Conservation (phyloP, 352 stramenopile species). For the Pythium rhizo-oryzae region DNA sequence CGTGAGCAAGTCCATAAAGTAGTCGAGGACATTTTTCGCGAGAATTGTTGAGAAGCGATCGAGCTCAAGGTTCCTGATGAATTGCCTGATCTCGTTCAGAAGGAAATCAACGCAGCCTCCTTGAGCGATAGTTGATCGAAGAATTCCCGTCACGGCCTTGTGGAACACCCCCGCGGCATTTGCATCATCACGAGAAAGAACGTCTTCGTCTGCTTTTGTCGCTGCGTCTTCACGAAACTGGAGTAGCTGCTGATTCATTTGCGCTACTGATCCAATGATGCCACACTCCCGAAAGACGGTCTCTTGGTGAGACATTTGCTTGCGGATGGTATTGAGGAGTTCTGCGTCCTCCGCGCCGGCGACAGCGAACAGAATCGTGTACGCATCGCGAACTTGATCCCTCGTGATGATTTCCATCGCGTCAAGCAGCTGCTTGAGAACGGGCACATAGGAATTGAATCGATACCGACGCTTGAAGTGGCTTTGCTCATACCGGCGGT, state of each 20-base stretch:
- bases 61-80: conserved; percentile 30
- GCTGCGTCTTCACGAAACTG: conserved; percentile 31
- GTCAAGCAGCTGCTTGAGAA: conserved; percentile 63
- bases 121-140: conserved; percentile 34
- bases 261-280: conserved; percentile 48
- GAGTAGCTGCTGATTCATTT: conserved; percentile 36
- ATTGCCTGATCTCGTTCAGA: conserved; percentile 41
- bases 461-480: conserved; percentile 31
- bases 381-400: conserved; percentile 49
- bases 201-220: not conserved
- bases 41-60: conserved; percentile 32
- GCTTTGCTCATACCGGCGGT: conserved; percentile 23
- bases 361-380: conserved; percentile 55
- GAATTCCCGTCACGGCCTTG: conserved; percentile 34
- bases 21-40: conserved; percentile 43
- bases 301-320: conserved; percentile 62
- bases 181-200: not conserved
- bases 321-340: conserved; percentile 52
- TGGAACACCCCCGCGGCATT: conserved; percentile 28
- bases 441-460: conserved; percentile 40
- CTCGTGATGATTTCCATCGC: conserved; percentile 42
- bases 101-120: conserved; percentile 46
- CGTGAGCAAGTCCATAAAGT: conserved; percentile 46
- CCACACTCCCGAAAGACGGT: conserved; percentile 49
- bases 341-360: conserved; percentile 52